These are phyloP conservation scores for Tubosaeta brunneosetosa DNA, from an alignment of 768 basidiomycete species.

Conservation along the genomic window DNA sequence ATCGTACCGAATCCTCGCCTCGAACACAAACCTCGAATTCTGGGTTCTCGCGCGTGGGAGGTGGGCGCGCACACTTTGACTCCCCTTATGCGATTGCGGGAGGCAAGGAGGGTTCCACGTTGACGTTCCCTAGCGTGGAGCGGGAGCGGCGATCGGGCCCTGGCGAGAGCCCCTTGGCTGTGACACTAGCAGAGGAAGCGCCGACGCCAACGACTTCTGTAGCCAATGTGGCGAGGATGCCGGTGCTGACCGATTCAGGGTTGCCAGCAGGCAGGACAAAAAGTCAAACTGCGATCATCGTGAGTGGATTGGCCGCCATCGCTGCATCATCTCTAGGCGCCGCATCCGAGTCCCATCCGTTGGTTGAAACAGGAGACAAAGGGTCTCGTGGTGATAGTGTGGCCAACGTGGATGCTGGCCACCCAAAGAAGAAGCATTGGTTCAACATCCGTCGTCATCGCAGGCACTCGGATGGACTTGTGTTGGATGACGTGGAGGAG, in stretches of 20 bases:
- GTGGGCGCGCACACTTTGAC: slow-evolving; percentile 82
- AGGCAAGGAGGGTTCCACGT: slow-evolving; percentile 46
- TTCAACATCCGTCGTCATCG: slow-evolving; percentile 58
- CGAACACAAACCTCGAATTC: slow-evolving; percentile 35
- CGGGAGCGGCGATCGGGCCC: slow-evolving; percentile 41
- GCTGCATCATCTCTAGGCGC: slow-evolving; percentile 13
- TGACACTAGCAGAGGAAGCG: slow-evolving; percentile 36
- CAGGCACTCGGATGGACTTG: slow-evolving; percentile 53
- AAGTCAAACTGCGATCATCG: slow-evolving; percentile 84
- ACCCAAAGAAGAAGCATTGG: slow-evolving; percentile 67
- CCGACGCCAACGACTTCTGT: slow-evolving; percentile 50
- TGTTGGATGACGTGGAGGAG: slow-evolving; percentile 25
- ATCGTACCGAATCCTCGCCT: slow-evolving; percentile 26
- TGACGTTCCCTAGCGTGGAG: slow-evolving; percentile 64
- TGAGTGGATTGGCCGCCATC: slow-evolving; percentile 43
- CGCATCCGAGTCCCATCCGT: slow-evolving; percentile 16
- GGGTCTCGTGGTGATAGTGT: slow-evolving; percentile 16
- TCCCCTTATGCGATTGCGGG: slow-evolving; percentile 75
- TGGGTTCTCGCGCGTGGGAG: slow-evolving; percentile 84
- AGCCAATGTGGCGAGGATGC: slow-evolving; percentile 42
- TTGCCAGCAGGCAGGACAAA: slow-evolving; percentile 66
- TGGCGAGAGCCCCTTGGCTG: slow-evolving; percentile 17
- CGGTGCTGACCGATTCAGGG: slow-evolving; percentile 28
- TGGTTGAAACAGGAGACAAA: slow-evolving; percentile 18
- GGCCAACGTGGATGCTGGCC: slow-evolving; percentile 38